Conservation (phyloP, 371 early-diverging fungal genomes). For the Zopfochytrium polystomum region DNA sequence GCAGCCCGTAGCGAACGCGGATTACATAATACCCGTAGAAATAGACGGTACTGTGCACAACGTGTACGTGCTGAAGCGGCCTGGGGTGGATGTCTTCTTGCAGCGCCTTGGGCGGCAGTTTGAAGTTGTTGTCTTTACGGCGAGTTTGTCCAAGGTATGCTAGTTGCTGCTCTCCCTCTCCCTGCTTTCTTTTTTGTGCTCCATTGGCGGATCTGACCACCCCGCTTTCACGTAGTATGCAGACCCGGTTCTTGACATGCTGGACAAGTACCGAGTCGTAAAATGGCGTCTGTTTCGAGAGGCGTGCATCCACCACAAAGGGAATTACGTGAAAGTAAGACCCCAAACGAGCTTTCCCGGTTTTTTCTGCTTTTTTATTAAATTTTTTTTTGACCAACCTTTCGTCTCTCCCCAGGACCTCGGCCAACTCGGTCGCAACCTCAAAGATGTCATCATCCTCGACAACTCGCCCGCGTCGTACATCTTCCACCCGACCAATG, state of each 20-base stretch:
- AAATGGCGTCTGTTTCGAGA: conserved; percentile 92
- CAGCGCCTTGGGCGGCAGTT: conserved; percentile 79
- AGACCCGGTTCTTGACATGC: no score
- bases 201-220: no score
- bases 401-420: no score
- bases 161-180: conserved; percentile 60
- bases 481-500: conserved; percentile 91
- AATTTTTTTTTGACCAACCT: no score
- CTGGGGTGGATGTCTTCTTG: conserved; percentile 92
- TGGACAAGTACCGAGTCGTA: conserved; percentile 78
- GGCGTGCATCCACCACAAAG: conserved; percentile 88
- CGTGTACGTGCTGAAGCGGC: conserved; percentile 93
- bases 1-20: conserved; percentile 73
- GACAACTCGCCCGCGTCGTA: conserved; percentile 95
- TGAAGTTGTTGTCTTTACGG: no score
- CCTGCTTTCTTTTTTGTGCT: conserved; percentile 34
- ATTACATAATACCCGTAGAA: conserved; percentile 83
- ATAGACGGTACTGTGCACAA: no score
- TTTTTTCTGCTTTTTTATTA: no score
- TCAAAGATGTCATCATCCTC: conserved; percentile 74
- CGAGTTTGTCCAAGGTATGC: conserved; percentile 89
- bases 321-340: conserved; percentile 97
- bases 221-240: no score
- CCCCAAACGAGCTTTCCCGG: no score
- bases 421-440: conserved; percentile 76